Evolutionary conservation across 768 basidiomycete genomes (phyloP), one percentile per base, ranked within the genome.

Genomic region (Naganishia vishniacii): DNA sequence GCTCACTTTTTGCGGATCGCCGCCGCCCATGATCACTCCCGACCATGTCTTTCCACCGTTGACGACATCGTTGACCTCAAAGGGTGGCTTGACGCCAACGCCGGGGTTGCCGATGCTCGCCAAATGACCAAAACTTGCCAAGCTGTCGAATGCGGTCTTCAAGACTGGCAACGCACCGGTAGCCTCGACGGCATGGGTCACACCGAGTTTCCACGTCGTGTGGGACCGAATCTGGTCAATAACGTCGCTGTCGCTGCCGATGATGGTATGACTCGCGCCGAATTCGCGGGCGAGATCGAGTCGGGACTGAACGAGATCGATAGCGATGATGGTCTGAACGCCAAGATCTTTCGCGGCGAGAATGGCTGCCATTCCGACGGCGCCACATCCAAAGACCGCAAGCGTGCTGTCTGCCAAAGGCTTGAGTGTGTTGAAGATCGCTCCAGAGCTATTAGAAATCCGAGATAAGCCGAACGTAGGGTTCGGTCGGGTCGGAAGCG

Each of bases 341-440:
- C 49, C 62, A 9, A 63, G 49, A 8, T 25, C 16, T 18, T 26
- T 41, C 23, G 48, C 48, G 37, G 48, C 62, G 1, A 49, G 23
- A 25, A 63, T 56, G 4, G 62, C 62, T 16, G 62, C 48, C 51
- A 63, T 51, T 20, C 62, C 62, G 40, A 63, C 62, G 8, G 62
- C 62, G 16, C 62, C 62, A n/a, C 48, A 51, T 28, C 62, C 62
- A 26, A 63, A 63, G 3, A 63, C 49, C 26, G 51, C 62, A 12
- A 63, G 16, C 3, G 48, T 48, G 37, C 46, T 51, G 37, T 40
- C 28, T 0, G 48, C 3, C 20, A 49, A 26, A 7, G 62, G 62
- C 28, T 53, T 49, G 37, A 63, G 62, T 9, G 41, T 44, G 49
- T 63, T 63, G 48, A 63, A 56, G 6, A 63, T 26, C 16, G 62